Percentiles rank a stretch among this genome's conserved stretches.
Conservation (phyloP, 768 basidiomycete species). For the Amylocystis lapponica region DNA sequence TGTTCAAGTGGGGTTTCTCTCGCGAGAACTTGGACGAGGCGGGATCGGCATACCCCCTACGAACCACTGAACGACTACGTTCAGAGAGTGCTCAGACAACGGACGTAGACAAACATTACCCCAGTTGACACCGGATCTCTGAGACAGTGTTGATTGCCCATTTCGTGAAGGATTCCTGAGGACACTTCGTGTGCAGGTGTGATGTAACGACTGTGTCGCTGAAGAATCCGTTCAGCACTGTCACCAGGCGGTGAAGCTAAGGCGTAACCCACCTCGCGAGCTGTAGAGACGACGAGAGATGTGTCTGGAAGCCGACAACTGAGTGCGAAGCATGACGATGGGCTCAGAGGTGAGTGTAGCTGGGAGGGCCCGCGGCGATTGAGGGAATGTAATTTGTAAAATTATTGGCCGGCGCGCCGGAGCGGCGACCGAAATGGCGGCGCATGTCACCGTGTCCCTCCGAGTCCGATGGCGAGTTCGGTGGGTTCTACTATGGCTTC, state of each 20-base stretch:
- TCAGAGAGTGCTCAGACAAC: too few species aligned
- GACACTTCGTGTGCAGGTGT: conserved; percentile 20
- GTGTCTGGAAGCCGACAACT: conserved; percentile 45
- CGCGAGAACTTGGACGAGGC: conserved; percentile 52
- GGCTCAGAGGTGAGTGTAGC: conserved; percentile 4
- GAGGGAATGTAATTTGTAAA: too few species aligned
- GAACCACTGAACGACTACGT: conserved; percentile 45
- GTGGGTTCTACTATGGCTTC: conserved; percentile 32
- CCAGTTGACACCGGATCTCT: conserved; percentile 14
- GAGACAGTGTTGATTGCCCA: conserved; percentile 14
- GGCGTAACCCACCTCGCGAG: conserved; percentile 35
- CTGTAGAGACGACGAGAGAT: conserved; percentile 42
- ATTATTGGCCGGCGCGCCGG: conserved; percentile 3
- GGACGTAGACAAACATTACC: conserved; percentile 6
- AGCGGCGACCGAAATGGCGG: conserved; percentile 5
- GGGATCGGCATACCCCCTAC: conserved; percentile 73
- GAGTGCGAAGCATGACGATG: conserved; percentile 38
- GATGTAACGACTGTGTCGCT: conserved; percentile 21
- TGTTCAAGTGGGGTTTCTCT: conserved; percentile 89
- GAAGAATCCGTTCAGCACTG: conserved; percentile 4
- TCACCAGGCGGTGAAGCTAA: neutral
- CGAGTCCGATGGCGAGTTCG: neutral
- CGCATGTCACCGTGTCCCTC: neutral
- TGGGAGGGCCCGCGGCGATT: too few species aligned
- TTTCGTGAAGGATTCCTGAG: conserved; percentile 18